Percentiles rank a stretch among this genome's conserved stretches.
phyloP scores from a whole-genome alignment of 106 monocot genomes.

The Ottelia alismoides region DNA sequence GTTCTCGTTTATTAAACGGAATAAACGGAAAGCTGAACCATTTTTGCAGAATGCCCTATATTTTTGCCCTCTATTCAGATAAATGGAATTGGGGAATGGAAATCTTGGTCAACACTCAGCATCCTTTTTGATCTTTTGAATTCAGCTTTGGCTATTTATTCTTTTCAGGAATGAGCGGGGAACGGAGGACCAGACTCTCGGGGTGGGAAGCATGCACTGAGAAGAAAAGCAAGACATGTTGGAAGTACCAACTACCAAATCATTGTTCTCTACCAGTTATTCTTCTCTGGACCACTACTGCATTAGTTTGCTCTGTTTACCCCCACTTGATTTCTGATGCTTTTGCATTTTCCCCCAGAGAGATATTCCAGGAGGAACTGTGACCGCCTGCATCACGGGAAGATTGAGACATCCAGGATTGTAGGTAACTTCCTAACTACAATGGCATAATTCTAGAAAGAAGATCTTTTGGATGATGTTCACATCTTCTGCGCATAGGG shows the following conservation, averaged over 20 bases:
- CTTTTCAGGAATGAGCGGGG: conserved; percentile 27
- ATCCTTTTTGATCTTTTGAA: no score
- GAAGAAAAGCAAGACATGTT: conserved; percentile 61
- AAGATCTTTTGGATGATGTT: neutral
- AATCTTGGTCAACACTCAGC: neutral
- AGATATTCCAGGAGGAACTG: conserved; percentile 26
- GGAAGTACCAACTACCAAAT: conserved; percentile 5
- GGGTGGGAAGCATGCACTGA: conserved; percentile 38
- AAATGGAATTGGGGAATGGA: neutral
- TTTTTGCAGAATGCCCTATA: no score
- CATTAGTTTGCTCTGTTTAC: conserved; percentile 3
- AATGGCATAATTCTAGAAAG: neutral
- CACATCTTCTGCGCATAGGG: conserved; percentile 19
- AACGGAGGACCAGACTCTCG: conserved; percentile 53
- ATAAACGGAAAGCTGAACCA: no score
- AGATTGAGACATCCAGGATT: conserved; percentile 45
- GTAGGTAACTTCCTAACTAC: conserved; percentile 33
- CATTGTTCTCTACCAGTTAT: neutral
- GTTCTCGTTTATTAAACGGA: no score
- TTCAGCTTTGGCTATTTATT: conserved; percentile 1
- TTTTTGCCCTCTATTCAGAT: neutral
- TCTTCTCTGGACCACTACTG: conserved; percentile 7
- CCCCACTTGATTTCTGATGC: conserved; percentile 1
- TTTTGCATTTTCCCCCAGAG: conserved; percentile 17
- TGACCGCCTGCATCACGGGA: conserved; percentile 33